phyloP scores from a whole-genome alignment of 2,329 filamentous ascomycete genomes.

The Trichoderma harzianum region DNA sequence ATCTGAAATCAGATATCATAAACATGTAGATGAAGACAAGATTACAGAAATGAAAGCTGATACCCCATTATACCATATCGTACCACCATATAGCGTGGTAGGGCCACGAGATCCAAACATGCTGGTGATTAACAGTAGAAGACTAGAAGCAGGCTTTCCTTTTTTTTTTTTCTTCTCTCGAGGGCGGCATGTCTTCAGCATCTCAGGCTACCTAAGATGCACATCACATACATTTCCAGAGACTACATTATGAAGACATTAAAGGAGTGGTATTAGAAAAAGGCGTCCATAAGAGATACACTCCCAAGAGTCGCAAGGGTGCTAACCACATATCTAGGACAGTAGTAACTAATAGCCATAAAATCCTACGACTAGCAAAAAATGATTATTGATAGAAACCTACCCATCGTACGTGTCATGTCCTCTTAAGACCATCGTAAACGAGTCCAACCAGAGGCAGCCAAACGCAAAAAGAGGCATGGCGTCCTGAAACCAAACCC shows the following conservation, averaged over 20 bases:
- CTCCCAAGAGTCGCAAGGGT: background rate
- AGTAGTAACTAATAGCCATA: background rate
- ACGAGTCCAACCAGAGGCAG: background rate
- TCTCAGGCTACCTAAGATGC: background rate
- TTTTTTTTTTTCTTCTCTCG: background rate
- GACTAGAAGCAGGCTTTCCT: background rate
- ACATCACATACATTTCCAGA: background rate
- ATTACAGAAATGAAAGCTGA: background rate
- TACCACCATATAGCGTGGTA: background rate
- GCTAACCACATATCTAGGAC: background rate
- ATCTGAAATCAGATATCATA: background rate
- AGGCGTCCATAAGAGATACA: background rate
- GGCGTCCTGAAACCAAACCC: background rate
- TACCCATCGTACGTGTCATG: too few species aligned
- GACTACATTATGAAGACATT: background rate
- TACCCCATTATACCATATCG: background rate
- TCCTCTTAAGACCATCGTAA: background rate
- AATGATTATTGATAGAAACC: background rate
- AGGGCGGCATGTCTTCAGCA: background rate
- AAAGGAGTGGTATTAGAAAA: background rate
- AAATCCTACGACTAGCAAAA: background rate
- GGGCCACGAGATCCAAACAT: background rate
- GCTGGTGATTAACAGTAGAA: background rate
- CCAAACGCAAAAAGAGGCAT: background rate
- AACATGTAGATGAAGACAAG: background rate